A percentile compares a stretch with the other conserved stretches of the same genome.
These are phyloP conservation scores for Citrus trifoliata DNA, from an alignment of 345 rosid genomes.

Conservation along the genomic window DNA sequence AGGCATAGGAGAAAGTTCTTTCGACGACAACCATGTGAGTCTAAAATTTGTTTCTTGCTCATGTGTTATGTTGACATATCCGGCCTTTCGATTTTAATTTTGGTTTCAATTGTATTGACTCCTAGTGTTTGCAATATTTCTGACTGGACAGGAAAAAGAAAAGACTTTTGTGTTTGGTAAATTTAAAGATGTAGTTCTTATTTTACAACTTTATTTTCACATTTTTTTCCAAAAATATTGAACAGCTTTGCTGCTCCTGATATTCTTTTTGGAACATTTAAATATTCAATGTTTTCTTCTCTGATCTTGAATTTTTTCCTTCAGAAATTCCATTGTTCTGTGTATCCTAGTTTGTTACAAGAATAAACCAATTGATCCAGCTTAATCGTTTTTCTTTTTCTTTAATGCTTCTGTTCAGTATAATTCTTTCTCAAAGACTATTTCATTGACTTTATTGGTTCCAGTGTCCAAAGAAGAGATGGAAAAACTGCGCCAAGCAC, in stretches of 20 bases:
- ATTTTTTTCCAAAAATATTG: not conserved
- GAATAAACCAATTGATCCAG: not conserved
- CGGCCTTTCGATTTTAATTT: not conserved
- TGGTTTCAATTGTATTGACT: not conserved
- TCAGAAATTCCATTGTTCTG: not conserved
- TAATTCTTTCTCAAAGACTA: slow-evolving; percentile 8
- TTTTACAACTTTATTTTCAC: not conserved
- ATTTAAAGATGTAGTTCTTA: not conserved
- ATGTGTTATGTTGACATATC: not conserved
- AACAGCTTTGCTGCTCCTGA: not conserved
- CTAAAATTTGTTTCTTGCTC: slow-evolving; percentile 1
- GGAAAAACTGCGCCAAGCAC: slow-evolving; percentile 92
- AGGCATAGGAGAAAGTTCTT: slow-evolving; percentile 73
- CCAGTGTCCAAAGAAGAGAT: slow-evolving; percentile 87
- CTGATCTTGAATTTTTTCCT: not conserved
- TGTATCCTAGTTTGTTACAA: not conserved
- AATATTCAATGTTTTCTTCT: not conserved
- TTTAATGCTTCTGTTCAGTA: not conserved
- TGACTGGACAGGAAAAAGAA: not conserved
- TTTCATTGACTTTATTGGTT: slow-evolving; percentile 22
- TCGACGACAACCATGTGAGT: slow-evolving; percentile 75
- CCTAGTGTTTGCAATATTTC: not conserved
- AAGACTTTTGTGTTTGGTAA: not conserved
- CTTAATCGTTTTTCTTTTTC: not conserved
- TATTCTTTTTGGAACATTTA: not conserved